Conservation (phyloP, 306 rosid species). For the Cucumis sativus region DNA sequence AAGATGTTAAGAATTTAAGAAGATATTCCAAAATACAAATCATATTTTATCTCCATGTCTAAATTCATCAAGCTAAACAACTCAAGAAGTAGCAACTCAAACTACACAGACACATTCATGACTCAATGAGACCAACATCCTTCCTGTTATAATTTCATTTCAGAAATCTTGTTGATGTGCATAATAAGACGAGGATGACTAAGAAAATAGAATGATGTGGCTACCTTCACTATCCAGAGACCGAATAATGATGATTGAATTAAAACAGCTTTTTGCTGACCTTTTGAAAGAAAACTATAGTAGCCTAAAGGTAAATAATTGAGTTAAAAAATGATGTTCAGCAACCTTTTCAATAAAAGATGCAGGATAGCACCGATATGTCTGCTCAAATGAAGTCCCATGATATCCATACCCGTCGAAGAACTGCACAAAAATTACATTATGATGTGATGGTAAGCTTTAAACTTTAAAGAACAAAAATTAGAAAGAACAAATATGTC, state of each 20-base stretch:
- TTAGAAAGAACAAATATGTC: background rate
- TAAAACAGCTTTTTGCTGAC: background rate
- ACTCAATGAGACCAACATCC: background rate
- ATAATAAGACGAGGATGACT: background rate
- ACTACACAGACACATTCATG: background rate
- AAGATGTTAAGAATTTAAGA: background rate
- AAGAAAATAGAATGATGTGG: background rate
- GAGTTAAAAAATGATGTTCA: background rate
- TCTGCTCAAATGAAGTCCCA: constrained; percentile 93
- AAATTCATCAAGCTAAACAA: background rate
- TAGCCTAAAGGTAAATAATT: background rate
- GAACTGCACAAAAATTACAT: constrained; percentile 28
- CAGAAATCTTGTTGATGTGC: background rate
- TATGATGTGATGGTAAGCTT: background rate
- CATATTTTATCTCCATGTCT: background rate
- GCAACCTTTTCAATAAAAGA: constrained; percentile 93
- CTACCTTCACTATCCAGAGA: background rate
- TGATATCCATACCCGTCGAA: constrained; percentile 90
- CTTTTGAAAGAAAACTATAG: background rate
- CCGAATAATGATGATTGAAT: background rate
- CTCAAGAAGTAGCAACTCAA: background rate
- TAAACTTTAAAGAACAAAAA: background rate
- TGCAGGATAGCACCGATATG: constrained; percentile 90
- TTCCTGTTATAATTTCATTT: background rate
- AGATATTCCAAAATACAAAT: background rate